Evolutionary conservation across 768 basidiomycete genomes (phyloP).

Genomic region (Amanita jacksonii): DNA sequence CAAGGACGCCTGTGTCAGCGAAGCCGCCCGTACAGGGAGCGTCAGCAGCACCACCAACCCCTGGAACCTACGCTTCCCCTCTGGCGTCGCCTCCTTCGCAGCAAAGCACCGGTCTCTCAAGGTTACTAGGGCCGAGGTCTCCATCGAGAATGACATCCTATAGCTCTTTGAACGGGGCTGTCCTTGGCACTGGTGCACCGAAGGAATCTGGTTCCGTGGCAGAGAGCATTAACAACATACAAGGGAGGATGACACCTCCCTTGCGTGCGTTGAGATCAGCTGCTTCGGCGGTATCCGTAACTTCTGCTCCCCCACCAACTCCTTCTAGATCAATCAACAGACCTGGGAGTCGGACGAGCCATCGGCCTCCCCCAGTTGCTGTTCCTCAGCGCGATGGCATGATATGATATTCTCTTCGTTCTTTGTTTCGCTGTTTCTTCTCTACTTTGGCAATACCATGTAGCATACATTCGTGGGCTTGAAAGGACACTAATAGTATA

Average conservation of each 20-base stretch:
- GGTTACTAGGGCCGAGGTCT: too few species aligned
- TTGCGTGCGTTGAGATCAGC: conserved; percentile 3
- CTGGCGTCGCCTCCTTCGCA: neutral
- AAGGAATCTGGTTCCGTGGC: too few species aligned
- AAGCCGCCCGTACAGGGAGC: neutral
- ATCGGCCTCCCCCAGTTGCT: conserved; percentile 31
- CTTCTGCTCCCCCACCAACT: neutral
- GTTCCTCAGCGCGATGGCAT: conserved; percentile 31
- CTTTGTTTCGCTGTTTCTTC: too few species aligned
- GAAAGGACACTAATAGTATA: too few species aligned
- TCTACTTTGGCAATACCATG: too few species aligned
- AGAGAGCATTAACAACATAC: neutral
- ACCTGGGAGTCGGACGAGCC: conserved; percentile 18
- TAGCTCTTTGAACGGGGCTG: neutral
- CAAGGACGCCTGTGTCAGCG: neutral
- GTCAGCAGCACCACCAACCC: neutral
- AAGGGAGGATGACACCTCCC: neutral
- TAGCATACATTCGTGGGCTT: too few species aligned
- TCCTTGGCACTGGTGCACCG: too few species aligned
- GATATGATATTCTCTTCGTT: conserved; percentile 26
- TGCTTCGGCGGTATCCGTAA: neutral
- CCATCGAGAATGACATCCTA: neutral
- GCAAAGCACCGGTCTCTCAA: too few species aligned
- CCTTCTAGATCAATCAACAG: conserved; percentile 35
- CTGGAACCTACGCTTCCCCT: neutral